A percentile compares a stretch with the other conserved stretches of the same genome.
phyloP scores from a whole-genome alignment of 371 early-diverging fungal species.

The Rhizopus sp. region DNA sequence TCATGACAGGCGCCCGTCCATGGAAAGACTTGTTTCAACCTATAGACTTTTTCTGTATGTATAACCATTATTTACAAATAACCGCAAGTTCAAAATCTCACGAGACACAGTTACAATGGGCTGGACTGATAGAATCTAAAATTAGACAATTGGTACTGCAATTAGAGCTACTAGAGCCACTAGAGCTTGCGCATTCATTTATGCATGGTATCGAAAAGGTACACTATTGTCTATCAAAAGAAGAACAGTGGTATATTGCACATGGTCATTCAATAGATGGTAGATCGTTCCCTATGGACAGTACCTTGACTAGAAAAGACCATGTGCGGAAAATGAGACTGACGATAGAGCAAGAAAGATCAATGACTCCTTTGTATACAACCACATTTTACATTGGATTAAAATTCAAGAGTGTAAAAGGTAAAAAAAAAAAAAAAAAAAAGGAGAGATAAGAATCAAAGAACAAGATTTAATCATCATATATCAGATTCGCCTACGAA shows the following conservation, averaged over 20 bases:
- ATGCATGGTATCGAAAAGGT: slow-evolving; percentile 84
- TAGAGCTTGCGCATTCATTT: slow-evolving; percentile 89
- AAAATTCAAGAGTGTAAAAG: slow-evolving; percentile 55
- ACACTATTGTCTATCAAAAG: slow-evolving; percentile 59
- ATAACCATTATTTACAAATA: slow-evolving; percentile 94
- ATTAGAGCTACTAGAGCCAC: slow-evolving; percentile 81
- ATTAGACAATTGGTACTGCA: slow-evolving; percentile 89
- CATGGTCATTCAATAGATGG: slow-evolving; percentile 58
- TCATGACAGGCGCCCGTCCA: slow-evolving; percentile 66
- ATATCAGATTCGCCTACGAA: slow-evolving; percentile 36
- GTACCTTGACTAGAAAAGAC: slow-evolving; percentile 14
- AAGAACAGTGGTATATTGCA: slow-evolving; percentile 66
- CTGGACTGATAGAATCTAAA: slow-evolving; percentile 94
- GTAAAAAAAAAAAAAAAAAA: slow-evolving; percentile 29
- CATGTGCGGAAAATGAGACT: slow-evolving; percentile 35
- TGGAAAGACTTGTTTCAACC: slow-evolving; percentile 78
- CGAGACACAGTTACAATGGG: slow-evolving; percentile 80
- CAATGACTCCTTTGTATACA: slow-evolving; percentile 57
- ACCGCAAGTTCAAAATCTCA: slow-evolving; percentile 74
- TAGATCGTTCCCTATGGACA: slow-evolving; percentile 32
- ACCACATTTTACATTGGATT: slow-evolving; percentile 92
- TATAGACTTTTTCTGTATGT: slow-evolving; percentile 88
- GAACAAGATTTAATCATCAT: background rate
- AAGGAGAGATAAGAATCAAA: too few species aligned
- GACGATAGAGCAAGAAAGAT: slow-evolving; percentile 34